Evolutionary conservation across 116 monocot genomes (phyloP), one percentile per base, ranked within the genome.

Genomic region (Zostera marina): DNA sequence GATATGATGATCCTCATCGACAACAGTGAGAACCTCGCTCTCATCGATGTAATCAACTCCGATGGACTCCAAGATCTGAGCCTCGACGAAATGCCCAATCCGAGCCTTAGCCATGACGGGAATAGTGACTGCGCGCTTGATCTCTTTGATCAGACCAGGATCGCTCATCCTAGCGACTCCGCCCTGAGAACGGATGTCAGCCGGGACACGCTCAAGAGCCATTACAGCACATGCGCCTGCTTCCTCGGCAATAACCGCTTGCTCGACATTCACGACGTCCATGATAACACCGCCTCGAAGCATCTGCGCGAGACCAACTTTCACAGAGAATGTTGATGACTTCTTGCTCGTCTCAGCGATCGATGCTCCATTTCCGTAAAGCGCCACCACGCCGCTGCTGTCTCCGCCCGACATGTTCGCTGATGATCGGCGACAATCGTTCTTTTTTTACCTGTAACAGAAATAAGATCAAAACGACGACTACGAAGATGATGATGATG

Each of bases 141-240:
- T 78, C 21, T 78, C 78, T 22, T 68, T 68, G 63, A 78, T 78
- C 23, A 78, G 69, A 8, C 47, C 66, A 11, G 78, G 78, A 21
- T 78, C 81, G 61, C 70, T 74, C 87, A 87, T 87, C 41, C 87
- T 73, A 15, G 87, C 87, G 24, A 81, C 87, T 62, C 82, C 87
- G 7, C 85, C 85, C 63, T 78, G 71, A 5, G 83, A 72, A 13
- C 84, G 80, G 73, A 88, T 88, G 71, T 88, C 84, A 24, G 88
- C 88, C 10, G 84, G 90, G 20, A 90, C 90, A 67, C 85, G 85
- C 73, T 91, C 91, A 17, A 91, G 75, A 32, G 86, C 91, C 91
- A 91, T 91, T 49, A 91, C 91, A 16, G 91, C 91, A 67, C 80
- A 85, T 23, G 85, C 91, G 14, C 84, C 91, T n/a, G 87, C 92